These are phyloP conservation scores for Extremus antarcticus DNA, from an alignment of 495 filamentous ascomycete genomes.

Conservation along the genomic window DNA sequence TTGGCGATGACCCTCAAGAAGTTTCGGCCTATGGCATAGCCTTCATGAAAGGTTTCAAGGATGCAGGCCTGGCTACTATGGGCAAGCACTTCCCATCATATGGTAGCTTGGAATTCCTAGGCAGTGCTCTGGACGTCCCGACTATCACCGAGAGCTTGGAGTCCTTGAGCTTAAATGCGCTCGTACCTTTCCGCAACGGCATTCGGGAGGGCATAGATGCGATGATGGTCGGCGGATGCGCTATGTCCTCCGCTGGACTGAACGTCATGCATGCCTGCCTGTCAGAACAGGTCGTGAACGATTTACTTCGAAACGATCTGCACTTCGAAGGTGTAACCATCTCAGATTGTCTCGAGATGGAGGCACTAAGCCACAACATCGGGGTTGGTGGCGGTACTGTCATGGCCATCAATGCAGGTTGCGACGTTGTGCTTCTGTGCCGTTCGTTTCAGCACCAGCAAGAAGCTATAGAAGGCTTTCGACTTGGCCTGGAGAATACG, in stretches of 20 bases:
- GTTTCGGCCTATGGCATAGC: constrained; percentile 78
- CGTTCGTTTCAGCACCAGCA: constrained; percentile 75
- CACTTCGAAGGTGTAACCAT: constrained; percentile 85
- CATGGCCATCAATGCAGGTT: constrained; percentile 89
- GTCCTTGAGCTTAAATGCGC: constrained; percentile 68
- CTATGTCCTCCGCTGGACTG: constrained; percentile 74
- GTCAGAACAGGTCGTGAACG: constrained; percentile 81
- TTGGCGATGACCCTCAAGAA: constrained; percentile 79
- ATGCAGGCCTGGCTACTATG: constrained; percentile 71
- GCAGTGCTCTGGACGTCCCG: constrained; percentile 74
- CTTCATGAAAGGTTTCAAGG: constrained; percentile 79
- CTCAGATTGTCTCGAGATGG: constrained; percentile 92
- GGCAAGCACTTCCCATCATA: constrained; percentile 92
- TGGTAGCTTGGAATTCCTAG: constrained; percentile 83
- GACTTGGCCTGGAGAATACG: constrained; percentile 73
- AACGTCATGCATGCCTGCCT: constrained; percentile 88
- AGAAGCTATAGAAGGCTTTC: constrained; percentile 75
- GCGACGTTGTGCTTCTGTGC: constrained; percentile 75
- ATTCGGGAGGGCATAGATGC: constrained; percentile 73
- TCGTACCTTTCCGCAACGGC: constrained; percentile 79
- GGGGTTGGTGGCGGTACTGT: constrained; percentile 85
- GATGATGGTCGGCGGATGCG: constrained; percentile 87
- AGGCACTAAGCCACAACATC: constrained; percentile 79
- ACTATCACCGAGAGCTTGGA: constrained; percentile 87
- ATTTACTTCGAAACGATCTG: constrained; percentile 67